A percentile compares a stretch with the other conserved stretches of the same genome.
Conservation (phyloP, 2,329 filamentous ascomycete genomes). For the Trichoderma sp. region DNA sequence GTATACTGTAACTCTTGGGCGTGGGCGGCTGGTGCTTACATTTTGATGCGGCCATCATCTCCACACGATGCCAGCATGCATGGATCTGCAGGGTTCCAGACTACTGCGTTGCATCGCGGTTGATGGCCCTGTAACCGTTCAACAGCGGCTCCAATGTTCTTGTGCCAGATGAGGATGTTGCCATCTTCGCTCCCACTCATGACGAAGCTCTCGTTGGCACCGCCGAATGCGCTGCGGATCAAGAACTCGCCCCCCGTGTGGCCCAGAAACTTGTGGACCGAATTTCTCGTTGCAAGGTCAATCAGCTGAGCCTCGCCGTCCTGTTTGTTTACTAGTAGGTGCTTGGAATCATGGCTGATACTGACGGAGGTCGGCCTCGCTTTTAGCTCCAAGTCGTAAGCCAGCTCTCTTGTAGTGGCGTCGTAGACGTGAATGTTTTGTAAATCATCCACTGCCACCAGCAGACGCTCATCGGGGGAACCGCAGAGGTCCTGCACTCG, state of each 20-base stretch:
- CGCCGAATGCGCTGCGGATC: constrained; percentile 81
- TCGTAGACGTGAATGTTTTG: constrained; percentile 79
- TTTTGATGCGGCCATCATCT: constrained; percentile 80
- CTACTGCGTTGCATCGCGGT: constrained; percentile 78
- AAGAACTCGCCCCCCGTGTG: constrained; percentile 73
- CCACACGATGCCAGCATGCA: constrained; percentile 87
- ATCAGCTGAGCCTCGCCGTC: constrained; percentile 76
- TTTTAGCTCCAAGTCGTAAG: constrained; percentile 67
- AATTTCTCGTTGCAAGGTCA: constrained; percentile 68
- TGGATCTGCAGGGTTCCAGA: constrained; percentile 83
- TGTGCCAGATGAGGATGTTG: constrained; percentile 86
- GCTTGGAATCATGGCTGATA: constrained; percentile 76
- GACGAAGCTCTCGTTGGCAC: constrained; percentile 88
- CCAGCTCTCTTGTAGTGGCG: constrained; percentile 67
- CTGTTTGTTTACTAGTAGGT: constrained; percentile 78
- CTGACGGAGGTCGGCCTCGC: constrained; percentile 73
- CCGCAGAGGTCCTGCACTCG: constrained; percentile 84
- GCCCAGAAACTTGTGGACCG: constrained; percentile 73
- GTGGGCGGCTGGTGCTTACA: constrained; percentile 57
- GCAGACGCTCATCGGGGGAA: constrained; percentile 72
- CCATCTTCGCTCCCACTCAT: constrained; percentile 84
- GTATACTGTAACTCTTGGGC: background rate
- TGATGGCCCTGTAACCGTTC: constrained; percentile 74
- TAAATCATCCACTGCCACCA: constrained; percentile 74
- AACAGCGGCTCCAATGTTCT: constrained; percentile 72